phyloP scores from a whole-genome alignment of 805 yeast genomes.

The Candida xyloterini region DNA sequence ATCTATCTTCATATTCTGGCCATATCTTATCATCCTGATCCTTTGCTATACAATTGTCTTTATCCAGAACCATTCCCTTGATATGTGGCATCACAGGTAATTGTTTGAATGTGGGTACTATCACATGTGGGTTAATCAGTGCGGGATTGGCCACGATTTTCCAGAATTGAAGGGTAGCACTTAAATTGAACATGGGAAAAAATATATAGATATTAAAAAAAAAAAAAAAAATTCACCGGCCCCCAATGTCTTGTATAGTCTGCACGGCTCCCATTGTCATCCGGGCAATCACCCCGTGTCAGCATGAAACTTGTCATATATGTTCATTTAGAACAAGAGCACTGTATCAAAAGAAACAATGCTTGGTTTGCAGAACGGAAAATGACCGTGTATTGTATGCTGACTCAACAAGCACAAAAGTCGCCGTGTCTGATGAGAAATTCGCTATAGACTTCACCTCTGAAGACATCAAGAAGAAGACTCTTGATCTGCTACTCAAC shows the following conservation, averaged over 20 bases:
- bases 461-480: constrained; percentile 41
- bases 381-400: constrained; percentile 57
- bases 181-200: constrained; percentile 44
- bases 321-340: constrained; percentile 86
- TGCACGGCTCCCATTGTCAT: constrained; percentile 73
- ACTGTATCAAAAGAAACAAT: constrained; percentile 64
- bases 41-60: constrained; percentile 91
- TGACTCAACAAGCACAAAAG: constrained; percentile 44
- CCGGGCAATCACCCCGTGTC: constrained; percentile 76
- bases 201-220: constrained; percentile 35
- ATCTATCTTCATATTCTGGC: constrained; percentile 61
- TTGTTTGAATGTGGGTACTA: constrained; percentile 46
- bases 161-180: constrained; percentile 71
- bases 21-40: constrained; percentile 78
- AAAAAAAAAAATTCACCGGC: neutral
- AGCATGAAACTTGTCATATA: constrained; percentile 76
- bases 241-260: constrained; percentile 61
- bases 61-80: constrained; percentile 82
- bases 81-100: constrained; percentile 38
- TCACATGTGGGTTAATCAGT: constrained; percentile 68
- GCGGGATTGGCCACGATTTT: constrained; percentile 60
- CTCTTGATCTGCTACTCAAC: constrained; percentile 50
- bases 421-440: constrained; percentile 35
- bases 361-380: constrained; percentile 83
- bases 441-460: constrained; percentile 62